Conservation (phyloP, 202 grass and related monocot species). For the Carex arenaria region DNA sequence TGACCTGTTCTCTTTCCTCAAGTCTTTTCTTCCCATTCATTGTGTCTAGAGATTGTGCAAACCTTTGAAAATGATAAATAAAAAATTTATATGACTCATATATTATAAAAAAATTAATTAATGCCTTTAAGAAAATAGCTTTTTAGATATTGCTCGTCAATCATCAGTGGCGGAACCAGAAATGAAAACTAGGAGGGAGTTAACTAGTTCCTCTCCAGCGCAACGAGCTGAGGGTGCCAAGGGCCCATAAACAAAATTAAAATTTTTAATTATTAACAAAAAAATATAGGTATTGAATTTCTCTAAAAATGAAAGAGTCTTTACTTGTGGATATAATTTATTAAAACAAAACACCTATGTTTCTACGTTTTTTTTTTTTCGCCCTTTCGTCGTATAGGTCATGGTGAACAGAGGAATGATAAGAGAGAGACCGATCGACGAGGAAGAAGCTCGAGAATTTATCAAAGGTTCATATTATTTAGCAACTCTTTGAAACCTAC, state of each 20-base stretch:
- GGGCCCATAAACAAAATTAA: no score
- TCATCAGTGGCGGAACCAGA: no score
- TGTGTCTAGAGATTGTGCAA: neutral
- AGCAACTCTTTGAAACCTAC: neutral
- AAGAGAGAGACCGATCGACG: slow-evolving; percentile 41
- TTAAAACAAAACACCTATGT: neutral
- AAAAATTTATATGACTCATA: neutral
- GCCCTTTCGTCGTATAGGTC: slow-evolving; percentile 13
- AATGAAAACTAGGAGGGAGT: no score
- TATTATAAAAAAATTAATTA: neutral
- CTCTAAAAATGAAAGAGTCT: no score
- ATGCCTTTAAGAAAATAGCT: neutral
- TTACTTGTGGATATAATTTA: neutral
- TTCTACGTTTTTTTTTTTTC: neutral
- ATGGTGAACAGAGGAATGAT: slow-evolving; percentile 42
- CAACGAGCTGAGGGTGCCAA: no score
- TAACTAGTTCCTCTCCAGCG: no score
- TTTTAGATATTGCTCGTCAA: no score
- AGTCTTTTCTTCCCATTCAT: neutral
- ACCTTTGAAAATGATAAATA: neutral
- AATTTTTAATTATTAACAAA: no score
- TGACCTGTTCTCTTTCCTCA: neutral
- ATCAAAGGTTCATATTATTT: slow-evolving; percentile 34
- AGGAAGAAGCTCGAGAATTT: slow-evolving; percentile 55
- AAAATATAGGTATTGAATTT: no score